These are phyloP conservation scores for Telfairia occidentalis DNA, from an alignment of 331 rosid species.

Conservation along the genomic window DNA sequence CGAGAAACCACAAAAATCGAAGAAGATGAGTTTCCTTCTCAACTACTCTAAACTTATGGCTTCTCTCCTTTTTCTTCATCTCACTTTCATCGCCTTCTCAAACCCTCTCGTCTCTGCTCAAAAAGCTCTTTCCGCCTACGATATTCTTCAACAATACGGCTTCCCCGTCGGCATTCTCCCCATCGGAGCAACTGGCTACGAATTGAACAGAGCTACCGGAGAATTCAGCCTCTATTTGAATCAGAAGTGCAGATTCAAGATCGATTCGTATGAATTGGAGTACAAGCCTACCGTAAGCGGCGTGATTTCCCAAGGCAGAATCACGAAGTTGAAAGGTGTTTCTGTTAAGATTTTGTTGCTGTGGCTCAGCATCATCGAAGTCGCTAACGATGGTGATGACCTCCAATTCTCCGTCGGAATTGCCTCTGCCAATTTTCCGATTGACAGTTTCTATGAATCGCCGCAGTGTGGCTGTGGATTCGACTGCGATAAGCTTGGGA, in stretches of 20 bases:
- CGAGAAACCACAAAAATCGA: background rate
- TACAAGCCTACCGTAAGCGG: background rate
- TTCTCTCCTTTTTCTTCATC: background rate
- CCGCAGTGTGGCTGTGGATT: constrained; percentile 59
- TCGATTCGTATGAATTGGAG: constrained; percentile 4
- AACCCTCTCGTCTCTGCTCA: background rate
- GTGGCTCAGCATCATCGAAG: constrained; percentile 11
- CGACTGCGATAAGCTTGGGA: constrained; percentile 13
- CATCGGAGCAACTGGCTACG: constrained; percentile 25
- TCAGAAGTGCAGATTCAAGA: background rate
- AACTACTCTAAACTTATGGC: background rate
- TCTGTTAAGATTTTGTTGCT: background rate
- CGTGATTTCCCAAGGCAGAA: constrained; percentile 4
- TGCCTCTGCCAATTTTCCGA: constrained; percentile 36
- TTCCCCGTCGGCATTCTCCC: constrained; percentile 54
- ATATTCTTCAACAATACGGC: constrained; percentile 20
- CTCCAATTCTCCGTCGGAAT: constrained; percentile 45
- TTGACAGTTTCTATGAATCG: constrained; percentile 32
- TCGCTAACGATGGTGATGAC: constrained; percentile 16
- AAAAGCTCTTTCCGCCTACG: constrained; percentile 28
- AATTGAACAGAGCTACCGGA: constrained; percentile 24
- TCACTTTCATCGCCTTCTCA: background rate
- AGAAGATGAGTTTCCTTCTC: background rate
- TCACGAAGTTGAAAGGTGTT: constrained; percentile 4
- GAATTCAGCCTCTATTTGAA: background rate